Conservation (phyloP, 768 basidiomycete genomes). For the Mycena crocata region DNA sequence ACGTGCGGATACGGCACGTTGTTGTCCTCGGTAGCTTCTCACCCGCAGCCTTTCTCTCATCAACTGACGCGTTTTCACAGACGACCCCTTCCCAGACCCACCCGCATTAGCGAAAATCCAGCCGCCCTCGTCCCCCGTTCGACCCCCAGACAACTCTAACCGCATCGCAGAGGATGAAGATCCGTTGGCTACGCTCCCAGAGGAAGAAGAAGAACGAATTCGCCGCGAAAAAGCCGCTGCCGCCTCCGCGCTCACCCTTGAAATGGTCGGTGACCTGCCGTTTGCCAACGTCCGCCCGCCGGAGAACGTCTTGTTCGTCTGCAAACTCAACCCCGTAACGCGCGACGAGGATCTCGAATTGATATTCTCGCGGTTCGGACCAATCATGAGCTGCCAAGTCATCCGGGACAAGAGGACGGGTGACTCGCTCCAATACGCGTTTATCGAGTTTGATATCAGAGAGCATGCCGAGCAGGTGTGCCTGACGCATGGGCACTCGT, state of each 20-base stretch:
- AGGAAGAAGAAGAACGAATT: constrained; percentile 85
- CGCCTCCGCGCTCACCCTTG: constrained; percentile 94
- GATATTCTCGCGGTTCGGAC: constrained; percentile 95
- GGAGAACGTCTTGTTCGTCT: constrained; percentile 98
- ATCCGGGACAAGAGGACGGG: constrained; percentile 96
- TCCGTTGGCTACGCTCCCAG: constrained; percentile 81
- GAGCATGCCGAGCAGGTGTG: constrained; percentile 94
- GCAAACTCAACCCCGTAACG: constrained; percentile 97
- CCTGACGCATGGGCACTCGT: not conserved
- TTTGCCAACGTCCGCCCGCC: constrained; percentile 98
- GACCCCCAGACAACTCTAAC: constrained; percentile 86
- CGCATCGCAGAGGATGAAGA: constrained; percentile 97
- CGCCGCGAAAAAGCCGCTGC: constrained; percentile 90
- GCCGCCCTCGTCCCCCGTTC: constrained; percentile 81
- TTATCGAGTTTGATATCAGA: constrained; percentile 96
- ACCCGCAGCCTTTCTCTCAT: constrained; percentile 19
- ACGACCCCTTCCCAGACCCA: constrained; percentile 96
- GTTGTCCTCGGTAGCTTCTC: constrained; percentile 84
- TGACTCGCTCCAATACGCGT: constrained; percentile 97
- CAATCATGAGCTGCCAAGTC: constrained; percentile 97
- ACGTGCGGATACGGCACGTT: constrained; percentile 95
- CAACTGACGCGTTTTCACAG: constrained; percentile 50
- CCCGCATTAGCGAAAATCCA: constrained; percentile 65
- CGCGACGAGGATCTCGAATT: constrained; percentile 96
- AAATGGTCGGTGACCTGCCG: constrained; percentile 99